Percentiles rank a stretch among this genome's conserved stretches.
Conservation (phyloP, 805 yeast species). For the Blastobotrys muscicola region DNA sequence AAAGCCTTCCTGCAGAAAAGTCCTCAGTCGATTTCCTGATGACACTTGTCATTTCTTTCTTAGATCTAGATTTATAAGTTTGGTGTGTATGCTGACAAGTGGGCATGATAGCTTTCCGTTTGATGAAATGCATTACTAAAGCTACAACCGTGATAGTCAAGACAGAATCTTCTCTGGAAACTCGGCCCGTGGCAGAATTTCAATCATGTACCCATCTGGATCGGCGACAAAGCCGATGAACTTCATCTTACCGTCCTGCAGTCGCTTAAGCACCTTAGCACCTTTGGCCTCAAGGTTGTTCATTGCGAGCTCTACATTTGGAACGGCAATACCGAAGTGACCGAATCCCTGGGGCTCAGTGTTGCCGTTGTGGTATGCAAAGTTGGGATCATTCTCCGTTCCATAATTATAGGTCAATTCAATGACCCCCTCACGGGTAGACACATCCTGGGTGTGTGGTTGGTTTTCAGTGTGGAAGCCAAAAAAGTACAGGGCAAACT, state of each 20-base stretch:
- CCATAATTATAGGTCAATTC: conserved; percentile 97
- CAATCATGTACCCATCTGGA: conserved; percentile 86
- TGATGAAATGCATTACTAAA: no score
- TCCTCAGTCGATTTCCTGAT: no score
- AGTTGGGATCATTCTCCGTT: conserved; percentile 68
- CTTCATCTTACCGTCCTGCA: conserved; percentile 34
- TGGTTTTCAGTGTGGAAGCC: conserved; percentile 48
- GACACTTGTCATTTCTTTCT: no score
- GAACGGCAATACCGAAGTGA: conserved; percentile 67
- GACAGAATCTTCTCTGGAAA: conserved; percentile 16
- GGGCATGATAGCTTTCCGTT: no score
- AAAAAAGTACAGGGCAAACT: conserved; percentile 79
- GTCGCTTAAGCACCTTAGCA: conserved; percentile 38
- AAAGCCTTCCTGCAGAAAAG: no score
- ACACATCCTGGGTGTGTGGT: conserved; percentile 33
- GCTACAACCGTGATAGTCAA: not conserved
- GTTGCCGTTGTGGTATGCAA: conserved; percentile 79
- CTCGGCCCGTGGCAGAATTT: conserved; percentile 44
- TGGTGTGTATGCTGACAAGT: no score
- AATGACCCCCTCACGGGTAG: conserved; percentile 53
- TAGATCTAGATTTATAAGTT: no score
- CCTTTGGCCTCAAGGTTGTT: conserved; percentile 39
- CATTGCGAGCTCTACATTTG: conserved; percentile 47
- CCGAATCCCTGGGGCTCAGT: conserved; percentile 75
- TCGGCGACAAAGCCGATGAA: conserved; percentile 78